These are phyloP conservation scores for Madurella mycetomatis DNA, from an alignment of 2,329 filamentous ascomycete genomes.

Conservation along the genomic window DNA sequence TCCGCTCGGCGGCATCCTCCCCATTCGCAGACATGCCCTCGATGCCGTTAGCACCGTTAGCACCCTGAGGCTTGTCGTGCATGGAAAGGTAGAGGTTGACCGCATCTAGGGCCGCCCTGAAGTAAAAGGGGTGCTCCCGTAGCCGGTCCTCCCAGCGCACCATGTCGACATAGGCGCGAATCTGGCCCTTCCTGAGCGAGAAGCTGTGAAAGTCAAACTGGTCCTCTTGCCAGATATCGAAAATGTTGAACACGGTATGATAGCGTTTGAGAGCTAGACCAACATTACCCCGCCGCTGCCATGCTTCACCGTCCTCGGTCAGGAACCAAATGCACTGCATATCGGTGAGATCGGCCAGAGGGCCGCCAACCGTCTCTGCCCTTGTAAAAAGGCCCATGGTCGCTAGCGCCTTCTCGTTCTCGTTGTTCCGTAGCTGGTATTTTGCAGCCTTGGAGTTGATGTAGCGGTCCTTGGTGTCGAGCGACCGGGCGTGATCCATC, in stretches of 20 bases:
- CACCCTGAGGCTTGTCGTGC: slow-evolving; percentile 66
- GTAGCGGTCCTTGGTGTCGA: slow-evolving; percentile 89
- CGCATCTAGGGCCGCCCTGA: slow-evolving; percentile 74
- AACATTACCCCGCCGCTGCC: slow-evolving; percentile 74
- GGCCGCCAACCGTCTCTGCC: slow-evolving; percentile 81
- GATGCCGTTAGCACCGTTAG: slow-evolving; percentile 58
- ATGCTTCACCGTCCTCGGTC: slow-evolving; percentile 90
- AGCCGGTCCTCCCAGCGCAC: slow-evolving; percentile 91
- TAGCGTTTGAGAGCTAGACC: slow-evolving; percentile 90
- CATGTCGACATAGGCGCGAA: slow-evolving; percentile 93
- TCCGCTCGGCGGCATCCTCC: slow-evolving; percentile 63
- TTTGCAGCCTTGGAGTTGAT: slow-evolving; percentile 99
- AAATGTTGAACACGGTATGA: slow-evolving; percentile 83
- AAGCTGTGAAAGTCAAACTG: slow-evolving; percentile 99
- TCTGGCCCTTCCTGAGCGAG: slow-evolving; percentile 92
- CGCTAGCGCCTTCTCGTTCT: slow-evolving; percentile 78
- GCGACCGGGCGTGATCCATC: slow-evolving; percentile 80
- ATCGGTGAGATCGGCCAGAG: slow-evolving; percentile 84
- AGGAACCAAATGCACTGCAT: slow-evolving; percentile 99
- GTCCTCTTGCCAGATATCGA: slow-evolving; percentile 96
- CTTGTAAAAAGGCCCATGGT: slow-evolving; percentile 94
- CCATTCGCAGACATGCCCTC: slow-evolving; percentile 57
- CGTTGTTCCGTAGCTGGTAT: slow-evolving; percentile 88
- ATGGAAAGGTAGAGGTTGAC: slow-evolving; percentile 76
- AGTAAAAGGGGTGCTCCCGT: slow-evolving; percentile 90